Percentiles rank a stretch among this genome's conserved stretches.
Evolutionary conservation across 2,329 filamentous ascomycete genomes (phyloP).

Genomic region (Fusarium annulatum): DNA sequence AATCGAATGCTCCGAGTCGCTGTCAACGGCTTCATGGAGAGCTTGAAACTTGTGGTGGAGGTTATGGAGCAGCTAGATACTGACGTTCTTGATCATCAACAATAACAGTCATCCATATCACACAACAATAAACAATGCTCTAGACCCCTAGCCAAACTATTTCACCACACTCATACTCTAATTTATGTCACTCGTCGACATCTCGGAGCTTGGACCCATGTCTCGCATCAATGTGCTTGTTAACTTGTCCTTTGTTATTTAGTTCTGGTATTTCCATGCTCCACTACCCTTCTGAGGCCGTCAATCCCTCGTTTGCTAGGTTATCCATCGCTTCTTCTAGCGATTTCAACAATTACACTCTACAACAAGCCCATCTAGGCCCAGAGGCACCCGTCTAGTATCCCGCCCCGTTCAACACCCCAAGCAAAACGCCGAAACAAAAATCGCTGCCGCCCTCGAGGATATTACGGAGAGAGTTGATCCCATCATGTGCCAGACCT

Average conservation of each 20-base stretch:
- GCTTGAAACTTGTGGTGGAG: slow-evolving; percentile 82
- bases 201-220: slow-evolving; percentile 1
- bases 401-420: slow-evolving; percentile 19
- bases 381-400: slow-evolving; percentile 30
- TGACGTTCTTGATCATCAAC: slow-evolving; percentile 71
- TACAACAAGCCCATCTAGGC: slow-evolving; percentile 16
- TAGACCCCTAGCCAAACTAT: background rate
- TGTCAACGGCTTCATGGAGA: slow-evolving; percentile 97
- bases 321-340: slow-evolving; percentile 4
- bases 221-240: slow-evolving; percentile 12
- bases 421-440: slow-evolving; percentile 26
- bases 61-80: slow-evolving; percentile 92
- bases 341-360: slow-evolving; percentile 13
- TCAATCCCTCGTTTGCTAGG: slow-evolving; percentile 5
- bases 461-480: slow-evolving; percentile 16
- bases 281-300: slow-evolving; percentile 3
- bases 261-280: slow-evolving; percentile 35
- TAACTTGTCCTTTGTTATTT: slow-evolving; percentile 8
- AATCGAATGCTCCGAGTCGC: slow-evolving; percentile 97
- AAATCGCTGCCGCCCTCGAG: slow-evolving; percentile 30
- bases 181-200: background rate
- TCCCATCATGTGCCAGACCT: slow-evolving; percentile 21
- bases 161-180: background rate
- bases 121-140: slow-evolving; percentile 11
- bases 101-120: slow-evolving; percentile 11